Evolutionary conservation across 2,329 filamentous ascomycete species (phyloP).

Genomic region (Aspergillus chevalieri): DNA sequence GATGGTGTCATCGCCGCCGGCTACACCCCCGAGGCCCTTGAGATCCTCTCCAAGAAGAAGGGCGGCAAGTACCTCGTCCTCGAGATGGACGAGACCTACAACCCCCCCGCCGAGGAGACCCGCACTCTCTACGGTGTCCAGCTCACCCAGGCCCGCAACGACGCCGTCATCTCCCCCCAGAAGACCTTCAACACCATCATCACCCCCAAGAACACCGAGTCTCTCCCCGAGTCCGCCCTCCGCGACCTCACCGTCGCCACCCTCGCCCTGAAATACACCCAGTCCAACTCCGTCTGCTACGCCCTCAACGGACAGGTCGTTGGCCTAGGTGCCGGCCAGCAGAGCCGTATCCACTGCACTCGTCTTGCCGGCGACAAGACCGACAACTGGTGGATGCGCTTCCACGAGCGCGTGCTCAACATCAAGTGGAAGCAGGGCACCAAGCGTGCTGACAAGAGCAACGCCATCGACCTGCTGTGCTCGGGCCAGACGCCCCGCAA

Average conservation of each 20-base stretch:
- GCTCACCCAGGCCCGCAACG: constrained; percentile 87
- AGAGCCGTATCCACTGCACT: constrained; percentile 97
- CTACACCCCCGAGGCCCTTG: constrained; percentile 77
- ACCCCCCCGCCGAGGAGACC: constrained; percentile 66
- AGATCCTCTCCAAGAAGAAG: constrained; percentile 96
- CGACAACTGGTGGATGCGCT: constrained; percentile 99
- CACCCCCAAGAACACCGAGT: constrained; percentile 69
- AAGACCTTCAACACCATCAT: constrained; percentile 78
- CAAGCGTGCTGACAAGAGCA: constrained; percentile 96
- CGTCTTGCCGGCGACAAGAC: constrained; percentile 95
- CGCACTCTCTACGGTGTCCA: constrained; percentile 86
- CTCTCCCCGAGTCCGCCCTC: constrained; percentile 72
- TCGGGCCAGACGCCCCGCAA: constrained; percentile 80
- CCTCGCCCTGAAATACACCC: constrained; percentile 96
- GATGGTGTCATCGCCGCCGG: constrained; percentile 91
- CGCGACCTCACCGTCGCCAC: constrained; percentile 91
- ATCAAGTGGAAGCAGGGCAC: constrained; percentile 97
- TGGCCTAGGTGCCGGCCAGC: constrained; percentile 90
- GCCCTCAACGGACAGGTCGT: constrained; percentile 89
- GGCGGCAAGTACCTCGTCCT: constrained; percentile 93
- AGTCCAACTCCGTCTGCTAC: constrained; percentile 99
- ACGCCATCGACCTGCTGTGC: constrained; percentile 92
- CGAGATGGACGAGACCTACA: constrained; percentile 85
- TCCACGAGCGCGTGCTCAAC: constrained; percentile 79
- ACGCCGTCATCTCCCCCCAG: constrained; percentile 74